These are phyloP conservation scores for Davidsoniella eucalypti DNA, from an alignment of 2,329 filamentous ascomycete species.

Conservation along the genomic window DNA sequence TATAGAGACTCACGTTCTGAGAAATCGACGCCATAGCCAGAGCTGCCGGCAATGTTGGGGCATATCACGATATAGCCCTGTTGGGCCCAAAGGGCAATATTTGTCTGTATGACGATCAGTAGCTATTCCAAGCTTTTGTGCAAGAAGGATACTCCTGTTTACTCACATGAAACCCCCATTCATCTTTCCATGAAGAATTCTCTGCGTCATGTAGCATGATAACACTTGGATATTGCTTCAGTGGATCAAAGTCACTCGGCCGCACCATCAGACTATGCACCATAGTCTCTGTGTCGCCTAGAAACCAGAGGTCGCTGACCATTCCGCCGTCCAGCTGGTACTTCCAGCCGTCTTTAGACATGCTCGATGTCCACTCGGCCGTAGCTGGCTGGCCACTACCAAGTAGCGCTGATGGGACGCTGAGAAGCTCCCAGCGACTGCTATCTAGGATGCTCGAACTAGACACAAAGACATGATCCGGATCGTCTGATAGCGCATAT, in stretches of 20 bases:
- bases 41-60: conserved; percentile 42
- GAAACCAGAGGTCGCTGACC: conserved; percentile 25
- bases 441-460: not conserved
- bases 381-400: no score
- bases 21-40: conserved; percentile 33
- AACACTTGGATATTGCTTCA: conserved; percentile 23
- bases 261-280: conserved; percentile 26
- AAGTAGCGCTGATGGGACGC: conserved; percentile 1
- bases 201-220: conserved; percentile 26
- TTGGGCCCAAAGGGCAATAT: conserved; percentile 39
- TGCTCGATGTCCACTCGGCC: not conserved
- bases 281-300: conserved; percentile 21
- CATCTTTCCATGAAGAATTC: conserved; percentile 32
- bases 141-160: not conserved
- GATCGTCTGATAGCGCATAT: not conserved
- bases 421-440: not conserved
- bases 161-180: conserved; percentile 30
- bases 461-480: not conserved
- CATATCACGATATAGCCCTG: conserved; percentile 44
- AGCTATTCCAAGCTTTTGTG: not conserved
- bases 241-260: conserved; percentile 23
- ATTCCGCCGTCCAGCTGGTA: conserved; percentile 22
- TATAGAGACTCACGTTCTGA: conserved; percentile 16
- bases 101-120: conserved; percentile 25
- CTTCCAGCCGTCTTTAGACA: conserved; percentile 16